Base-by-base conservation (phyloP, 1,284 basidiomycete genomes). In the Phaffia rhodozyma region DNA sequence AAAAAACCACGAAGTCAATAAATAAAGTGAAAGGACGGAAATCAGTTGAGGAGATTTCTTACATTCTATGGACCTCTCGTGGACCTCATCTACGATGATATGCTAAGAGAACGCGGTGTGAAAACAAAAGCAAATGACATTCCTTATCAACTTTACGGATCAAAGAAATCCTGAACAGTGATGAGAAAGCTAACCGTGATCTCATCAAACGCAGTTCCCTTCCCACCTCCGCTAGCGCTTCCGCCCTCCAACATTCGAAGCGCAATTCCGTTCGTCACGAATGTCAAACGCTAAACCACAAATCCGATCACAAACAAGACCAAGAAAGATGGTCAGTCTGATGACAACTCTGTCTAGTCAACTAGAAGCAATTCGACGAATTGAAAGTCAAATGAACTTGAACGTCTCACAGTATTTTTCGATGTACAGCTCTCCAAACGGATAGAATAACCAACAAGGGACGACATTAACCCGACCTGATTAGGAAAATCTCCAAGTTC, bases 191-290 rank as follows among this genome's bases (percentile, higher is more conserved):
- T 72, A 68, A 87, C 87, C 29, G 96, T 98, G 62, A 97, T 86
- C 67, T 97, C 92, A 71, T 97, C 89, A 69, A 98, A 90, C 0
- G 89, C 86, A 1, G 85, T 84, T 11, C 84, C 83, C 66, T 82
- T 82, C 5, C 85, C 86, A 25, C 79, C 80, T 16, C 84, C 84
- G 34, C 81, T 83, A 5, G 86, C 84, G 0, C 70, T 71, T 7
- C 74, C 73, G 27, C 83, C 82, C 78, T 98, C 96, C 18, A 99
- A 78, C 96, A 98, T 98, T 47, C 96, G 85, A 25, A 98, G 77
- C 0, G 96, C 93, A 69, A 98, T 96, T 72, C 96, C 96, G 71
- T 96, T 92, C 0, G 92, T 97, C 21, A 94, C 86, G 70, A 86
- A 94, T 0, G 87, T 83, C 30, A 94, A 75, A 18, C 86, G 81